A percentile compares a stretch with the other conserved stretches of the same genome.
These are phyloP conservation scores for Fusarium guadeloupense DNA, from an alignment of 2,329 filamentous ascomycete genomes.

Conservation along the genomic window DNA sequence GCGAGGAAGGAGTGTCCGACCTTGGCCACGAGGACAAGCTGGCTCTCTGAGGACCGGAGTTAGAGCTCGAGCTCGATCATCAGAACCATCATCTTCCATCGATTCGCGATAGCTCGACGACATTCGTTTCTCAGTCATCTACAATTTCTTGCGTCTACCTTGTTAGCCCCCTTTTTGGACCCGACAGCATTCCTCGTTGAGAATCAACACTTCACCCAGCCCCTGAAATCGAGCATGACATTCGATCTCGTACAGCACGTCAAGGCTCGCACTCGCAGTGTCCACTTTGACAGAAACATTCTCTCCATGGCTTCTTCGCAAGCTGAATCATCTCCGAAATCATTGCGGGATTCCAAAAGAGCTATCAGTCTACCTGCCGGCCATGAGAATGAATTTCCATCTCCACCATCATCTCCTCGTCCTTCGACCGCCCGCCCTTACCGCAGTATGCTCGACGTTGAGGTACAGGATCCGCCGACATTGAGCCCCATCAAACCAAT, in stretches of 20 bases:
- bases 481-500: slow-evolving; percentile 56
- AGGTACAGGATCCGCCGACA: slow-evolving; percentile 53
- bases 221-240: slow-evolving; percentile 50
- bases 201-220: slow-evolving; percentile 24
- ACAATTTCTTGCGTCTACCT: slow-evolving; percentile 56
- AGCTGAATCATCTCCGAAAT: slow-evolving; percentile 17
- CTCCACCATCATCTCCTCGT: slow-evolving; percentile 9
- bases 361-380: slow-evolving; percentile 46
- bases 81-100: slow-evolving; percentile 32
- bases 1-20: slow-evolving; percentile 36
- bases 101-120: slow-evolving; percentile 46
- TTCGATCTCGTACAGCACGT: slow-evolving; percentile 56
- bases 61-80: slow-evolving; percentile 22
- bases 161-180: slow-evolving; percentile 50
- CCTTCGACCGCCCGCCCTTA: slow-evolving; percentile 48
- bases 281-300: slow-evolving; percentile 56
- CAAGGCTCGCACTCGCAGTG: slow-evolving; percentile 58
- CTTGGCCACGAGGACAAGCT: slow-evolving; percentile 36
- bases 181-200: slow-evolving; percentile 40
- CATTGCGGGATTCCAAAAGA: slow-evolving; percentile 43
- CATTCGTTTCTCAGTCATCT: slow-evolving; percentile 55
- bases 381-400: slow-evolving; percentile 18
- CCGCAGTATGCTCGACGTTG: slow-evolving; percentile 65
- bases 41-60: slow-evolving; percentile 3
- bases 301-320: slow-evolving; percentile 24